These are phyloP conservation scores for Neolentinus lepideus DNA, from an alignment of 1,284 basidiomycete species.

Conservation along the genomic window DNA sequence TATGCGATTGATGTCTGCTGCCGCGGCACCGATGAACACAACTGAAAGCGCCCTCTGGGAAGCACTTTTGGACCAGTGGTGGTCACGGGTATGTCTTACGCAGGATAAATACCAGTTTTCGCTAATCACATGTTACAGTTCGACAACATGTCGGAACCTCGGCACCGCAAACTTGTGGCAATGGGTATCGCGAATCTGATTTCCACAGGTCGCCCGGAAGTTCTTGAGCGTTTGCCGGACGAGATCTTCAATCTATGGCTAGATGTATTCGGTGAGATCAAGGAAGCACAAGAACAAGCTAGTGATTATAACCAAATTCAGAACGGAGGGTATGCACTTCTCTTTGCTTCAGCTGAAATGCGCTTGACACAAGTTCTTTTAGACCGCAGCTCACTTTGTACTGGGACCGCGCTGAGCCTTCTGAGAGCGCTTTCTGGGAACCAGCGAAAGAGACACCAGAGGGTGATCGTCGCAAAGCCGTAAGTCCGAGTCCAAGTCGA, in stretches of 20 bases:
- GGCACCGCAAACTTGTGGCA: conserved; percentile 64
- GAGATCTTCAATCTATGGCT: conserved; percentile 88
- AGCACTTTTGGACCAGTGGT: conserved; percentile 70
- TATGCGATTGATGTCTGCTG: conserved; percentile 55
- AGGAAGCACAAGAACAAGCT: conserved; percentile 48
- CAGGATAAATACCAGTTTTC: background rate
- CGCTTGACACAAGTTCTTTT: background rate
- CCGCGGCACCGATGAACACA: conserved; percentile 37
- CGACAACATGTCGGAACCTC: conserved; percentile 77
- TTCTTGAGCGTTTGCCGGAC: conserved; percentile 59
- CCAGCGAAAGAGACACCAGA: conserved; percentile 60
- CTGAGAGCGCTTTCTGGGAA: conserved; percentile 44
- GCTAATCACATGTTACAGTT: conserved; percentile 44
- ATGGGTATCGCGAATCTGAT: conserved; percentile 71
- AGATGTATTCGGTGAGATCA: conserved; percentile 84
- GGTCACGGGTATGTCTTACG: conserved; percentile 51
- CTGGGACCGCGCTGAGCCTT: conserved; percentile 60
- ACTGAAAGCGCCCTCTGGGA: conserved; percentile 55
- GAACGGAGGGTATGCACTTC: background rate
- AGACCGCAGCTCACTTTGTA: conserved; percentile 37
- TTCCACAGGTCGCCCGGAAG: conserved; percentile 59
- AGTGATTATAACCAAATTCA: conserved; percentile 24
- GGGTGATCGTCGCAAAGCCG: conserved; percentile 60
- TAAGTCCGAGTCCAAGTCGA: conserved; percentile 24
- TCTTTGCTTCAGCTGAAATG: background rate